Base-by-base conservation (phyloP, 2,329 filamentous ascomycete species). In the Fusarium falciforme region DNA sequence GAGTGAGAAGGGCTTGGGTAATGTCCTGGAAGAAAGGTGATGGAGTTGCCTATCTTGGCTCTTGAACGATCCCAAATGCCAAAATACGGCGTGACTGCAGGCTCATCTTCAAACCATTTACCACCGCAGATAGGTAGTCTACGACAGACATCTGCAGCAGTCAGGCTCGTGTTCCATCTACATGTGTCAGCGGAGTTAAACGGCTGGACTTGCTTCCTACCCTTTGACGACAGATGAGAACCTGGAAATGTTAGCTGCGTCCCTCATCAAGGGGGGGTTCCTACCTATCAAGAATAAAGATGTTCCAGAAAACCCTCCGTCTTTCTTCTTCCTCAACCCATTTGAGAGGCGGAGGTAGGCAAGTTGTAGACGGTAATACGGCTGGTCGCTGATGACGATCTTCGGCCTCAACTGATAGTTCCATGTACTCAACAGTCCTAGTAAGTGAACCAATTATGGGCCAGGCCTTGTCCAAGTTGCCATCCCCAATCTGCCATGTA, bases 31-130 rank as follows among this genome's bases (percentile, higher is more conserved):
- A 83, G 72, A 38, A 83, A 84, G 1, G 82, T 76, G 2, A 84
- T 81, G 1, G 80, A 80, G 9, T 82, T 82, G 6, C 82, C 83
- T 10, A 84, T 82, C 36, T 77, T 80, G 12, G 78, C 83, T 1
- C 77, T 76, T 1, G 83, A 82, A 11, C 79, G 77, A 58, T 86
- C 84, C 80, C 83, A 84, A n/a, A 86, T 85, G 5, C 83, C 83
- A 49, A 86, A 84, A 64, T 81, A 86, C 0, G 84, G 84, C 0
- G 85, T 84, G 3, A 72, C 71, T 1, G 84, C 81, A 4, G 82
- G 76, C 4, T 62, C 84, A 77, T 65, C 81, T 77, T 29, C 80
- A 33, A 80, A 78, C 85, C 85, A 86, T 9, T 81, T 68, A 0
- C 77, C 79, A 0, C 85, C 84, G 44, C 85, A 84, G 16, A 80